Base-by-base conservation (phyloP, 768 basidiomycete genomes). In the Boletellus ananiceps region DNA sequence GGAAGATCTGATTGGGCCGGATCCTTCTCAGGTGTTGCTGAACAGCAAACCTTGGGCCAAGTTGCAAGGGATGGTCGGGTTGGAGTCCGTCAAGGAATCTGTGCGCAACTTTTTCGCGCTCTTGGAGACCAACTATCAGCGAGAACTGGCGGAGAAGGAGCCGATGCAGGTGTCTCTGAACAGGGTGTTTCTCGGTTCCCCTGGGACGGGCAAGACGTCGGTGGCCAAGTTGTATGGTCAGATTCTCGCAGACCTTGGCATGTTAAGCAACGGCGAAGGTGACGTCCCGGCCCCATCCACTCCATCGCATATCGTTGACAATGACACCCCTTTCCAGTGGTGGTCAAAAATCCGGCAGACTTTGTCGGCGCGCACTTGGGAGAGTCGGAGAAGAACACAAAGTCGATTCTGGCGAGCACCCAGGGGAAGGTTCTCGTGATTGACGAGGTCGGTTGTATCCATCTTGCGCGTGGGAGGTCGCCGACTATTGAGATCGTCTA, bases 251-350 rank as follows among this genome's bases (percentile, higher is more conserved):
- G 82, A 85, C 45, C 61, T 88, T 0, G 78, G 78, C 4, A 63
- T 88, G 37, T 62, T 88, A n/a, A 84, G 80, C 60, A 85, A 83
- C 39, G 82, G 82, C 8, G 85, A 88, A 80, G 84, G 85, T 84
- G 53, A 55, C 68, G 2, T 19, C 19, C 12, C 9, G 19, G 8
- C 1, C 16, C 3, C 18, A 7, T 19, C 5, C 1, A 15, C 16
- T 25, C 14, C 14, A 5, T 25, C 19, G 31, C 8, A 11, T 8
- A n/a, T 11, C 5, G 21, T 47, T 49, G 6, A 47, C 23, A 25
- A 14, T 12, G 46, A 4, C 6, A 16, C 7, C 1, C 14, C 13
- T 34, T 29, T 36, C 4, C 47, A 86, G 85, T 87, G 35, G 68
- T 87, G 0, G 53, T 80, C 7, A 86, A 86, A 57, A 86, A 83